Conservation (phyloP, 768 basidiomycete species). For the Tylopilus sp. region DNA sequence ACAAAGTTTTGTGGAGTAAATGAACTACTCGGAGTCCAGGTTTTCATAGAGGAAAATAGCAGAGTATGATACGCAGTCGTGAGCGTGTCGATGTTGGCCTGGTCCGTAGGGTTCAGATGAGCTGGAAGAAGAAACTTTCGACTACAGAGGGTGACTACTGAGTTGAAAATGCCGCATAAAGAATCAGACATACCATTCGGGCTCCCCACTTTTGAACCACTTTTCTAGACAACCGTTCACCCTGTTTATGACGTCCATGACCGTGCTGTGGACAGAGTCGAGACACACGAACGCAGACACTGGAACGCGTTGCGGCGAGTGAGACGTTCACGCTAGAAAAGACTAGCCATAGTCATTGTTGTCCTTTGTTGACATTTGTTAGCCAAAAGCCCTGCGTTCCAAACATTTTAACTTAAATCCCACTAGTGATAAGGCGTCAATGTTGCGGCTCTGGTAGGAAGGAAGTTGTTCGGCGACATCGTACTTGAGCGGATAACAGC, state of each 20-base stretch:
- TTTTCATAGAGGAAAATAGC: conserved; percentile 52
- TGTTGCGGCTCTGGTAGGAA: too few species aligned
- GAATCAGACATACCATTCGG: conserved; percentile 50
- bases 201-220: conserved; percentile 60
- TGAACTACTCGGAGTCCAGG: conserved; percentile 48
- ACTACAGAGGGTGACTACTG: conserved; percentile 36
- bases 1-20: conserved; percentile 52
- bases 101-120: conserved; percentile 57
- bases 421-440: too few species aligned
- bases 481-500: background rate
- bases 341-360: conserved; percentile 25
- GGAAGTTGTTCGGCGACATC: background rate
- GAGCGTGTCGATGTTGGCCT: conserved; percentile 51
- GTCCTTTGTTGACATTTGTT: conserved; percentile 27
- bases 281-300: conserved; percentile 14
- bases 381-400: conserved; percentile 15
- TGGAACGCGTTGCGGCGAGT: conserved; percentile 9
- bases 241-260: conserved; percentile 59
- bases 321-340: conserved; percentile 18
- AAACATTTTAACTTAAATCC: conserved; percentile 10
- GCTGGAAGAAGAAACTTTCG: conserved; percentile 57
- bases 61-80: conserved; percentile 70
- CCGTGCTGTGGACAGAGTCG: conserved; percentile 9
- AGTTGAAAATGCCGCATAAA: conserved; percentile 16
- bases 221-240: conserved; percentile 47